phyloP scores from a whole-genome alignment of 352 stramenopile genomes.

The Pythium aquatile region DNA sequence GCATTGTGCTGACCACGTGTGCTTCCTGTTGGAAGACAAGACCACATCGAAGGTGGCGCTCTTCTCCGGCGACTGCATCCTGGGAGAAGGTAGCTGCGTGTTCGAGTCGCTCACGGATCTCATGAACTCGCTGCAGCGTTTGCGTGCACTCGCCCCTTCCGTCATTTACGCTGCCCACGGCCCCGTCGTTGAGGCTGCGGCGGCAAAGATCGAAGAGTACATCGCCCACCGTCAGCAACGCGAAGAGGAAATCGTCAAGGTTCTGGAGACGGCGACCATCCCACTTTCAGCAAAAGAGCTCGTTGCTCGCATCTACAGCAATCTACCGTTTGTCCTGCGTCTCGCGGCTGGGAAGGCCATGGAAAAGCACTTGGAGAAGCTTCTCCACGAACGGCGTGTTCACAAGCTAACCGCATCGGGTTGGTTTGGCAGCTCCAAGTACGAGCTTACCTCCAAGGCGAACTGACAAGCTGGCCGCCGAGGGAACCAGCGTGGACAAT shows the following conservation, averaged over 20 bases:
- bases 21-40: conserved; percentile 59
- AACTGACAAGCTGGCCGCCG: not conserved
- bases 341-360: conserved; percentile 52
- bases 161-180: conserved; percentile 81
- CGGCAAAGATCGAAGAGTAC: conserved; percentile 73
- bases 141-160: conserved; percentile 37
- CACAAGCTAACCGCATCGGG: not conserved
- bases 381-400: conserved; percentile 46
- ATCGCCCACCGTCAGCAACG: conserved; percentile 70
- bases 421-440: conserved; percentile 39
- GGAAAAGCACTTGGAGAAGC: conserved; percentile 65
- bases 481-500: not conserved
- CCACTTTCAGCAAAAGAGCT: conserved; percentile 46
- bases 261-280: not conserved
- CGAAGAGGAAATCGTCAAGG: conserved; percentile 57
- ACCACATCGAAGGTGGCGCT: conserved; percentile 26
- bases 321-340: conserved; percentile 51
- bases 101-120: conserved; percentile 84
- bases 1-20: conserved; percentile 85
- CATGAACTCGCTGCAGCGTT: conserved; percentile 62
- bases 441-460: conserved; percentile 19
- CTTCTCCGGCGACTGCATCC: conserved; percentile 85
- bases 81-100: conserved; percentile 81
- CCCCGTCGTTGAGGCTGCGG: conserved; percentile 58
- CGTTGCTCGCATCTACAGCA: conserved; percentile 50